Conservation (phyloP, 805 yeast species). For the Barnettozyma botsteinii region DNA sequence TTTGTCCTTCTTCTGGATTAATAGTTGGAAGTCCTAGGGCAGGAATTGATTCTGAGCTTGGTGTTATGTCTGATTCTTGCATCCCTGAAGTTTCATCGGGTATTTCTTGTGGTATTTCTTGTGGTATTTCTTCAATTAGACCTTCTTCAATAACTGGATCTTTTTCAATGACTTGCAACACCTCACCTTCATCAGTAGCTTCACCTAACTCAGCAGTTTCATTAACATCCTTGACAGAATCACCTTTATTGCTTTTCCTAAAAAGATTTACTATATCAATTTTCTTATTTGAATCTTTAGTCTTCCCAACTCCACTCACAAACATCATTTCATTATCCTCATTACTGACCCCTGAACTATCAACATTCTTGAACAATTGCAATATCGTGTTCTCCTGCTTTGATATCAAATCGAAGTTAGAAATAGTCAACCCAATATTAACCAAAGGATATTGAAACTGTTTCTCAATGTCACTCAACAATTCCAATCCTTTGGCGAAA, state of each 20-base stretch:
- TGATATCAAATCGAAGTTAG: conserved; percentile 42
- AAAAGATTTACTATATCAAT: background rate
- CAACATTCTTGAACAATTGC: conserved; percentile 1
- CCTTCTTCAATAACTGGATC: no score
- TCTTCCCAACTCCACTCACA: conserved; percentile 2
- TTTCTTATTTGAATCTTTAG: background rate
- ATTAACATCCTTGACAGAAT: background rate
- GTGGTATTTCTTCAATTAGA: no score
- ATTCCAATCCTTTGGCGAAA: conserved; percentile 30
- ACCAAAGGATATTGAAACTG: conserved; percentile 41
- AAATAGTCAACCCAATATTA: conserved; percentile 44
- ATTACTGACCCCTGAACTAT: conserved; percentile 9
- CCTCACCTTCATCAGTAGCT: background rate
- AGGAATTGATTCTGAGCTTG: no score
- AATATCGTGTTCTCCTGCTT: conserved; percentile 6
- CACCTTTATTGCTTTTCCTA: background rate
- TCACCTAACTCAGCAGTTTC: background rate
- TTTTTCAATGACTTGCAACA: background rate
- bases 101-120: no score
- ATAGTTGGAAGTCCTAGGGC: no score
- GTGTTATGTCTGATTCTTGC: no score
- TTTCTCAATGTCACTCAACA: conserved; percentile 37
- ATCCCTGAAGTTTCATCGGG: no score
- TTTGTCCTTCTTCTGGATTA: background rate
- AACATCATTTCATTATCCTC: conserved; percentile 5